Conservation (phyloP, 805 yeast genomes). For the Candida saitoana region DNA sequence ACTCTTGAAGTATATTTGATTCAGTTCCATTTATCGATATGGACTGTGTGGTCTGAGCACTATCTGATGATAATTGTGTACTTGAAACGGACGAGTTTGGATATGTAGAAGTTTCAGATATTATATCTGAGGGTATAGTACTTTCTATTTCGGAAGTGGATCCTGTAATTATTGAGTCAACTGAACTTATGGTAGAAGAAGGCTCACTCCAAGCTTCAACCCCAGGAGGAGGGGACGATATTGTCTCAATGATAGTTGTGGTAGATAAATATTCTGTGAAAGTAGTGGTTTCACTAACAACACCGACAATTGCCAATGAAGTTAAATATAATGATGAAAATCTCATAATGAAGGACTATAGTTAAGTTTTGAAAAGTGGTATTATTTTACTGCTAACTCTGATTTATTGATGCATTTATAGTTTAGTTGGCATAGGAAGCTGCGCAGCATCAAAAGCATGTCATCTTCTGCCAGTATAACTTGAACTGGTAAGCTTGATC, state of each 20-base stretch:
- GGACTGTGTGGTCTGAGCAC: no score
- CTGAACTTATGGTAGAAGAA: not conserved
- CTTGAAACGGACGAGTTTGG: not conserved
- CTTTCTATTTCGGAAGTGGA: conserved; percentile 6
- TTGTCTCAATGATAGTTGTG: not conserved
- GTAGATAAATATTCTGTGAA: not conserved
- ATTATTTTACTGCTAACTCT: no score
- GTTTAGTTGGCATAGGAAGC: no score
- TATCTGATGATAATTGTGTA: not conserved
- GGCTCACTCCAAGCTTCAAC: not conserved
- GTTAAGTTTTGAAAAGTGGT: no score
- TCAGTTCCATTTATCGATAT: no score
- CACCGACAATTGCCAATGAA: not conserved
- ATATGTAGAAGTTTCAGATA: not conserved
- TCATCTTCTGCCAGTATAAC: no score
- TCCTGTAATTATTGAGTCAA: not conserved
- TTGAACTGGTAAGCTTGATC: no score
- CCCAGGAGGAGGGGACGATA: not conserved
- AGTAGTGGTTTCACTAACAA: not conserved
- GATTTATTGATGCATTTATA: no score
- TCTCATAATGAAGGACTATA: not conserved
- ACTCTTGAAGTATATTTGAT: no score
- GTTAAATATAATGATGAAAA: not conserved
- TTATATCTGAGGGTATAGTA: conserved; percentile 5
- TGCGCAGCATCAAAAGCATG: no score